Base-by-base conservation (phyloP, 2,329 filamentous ascomycete genomes). In the Fusarium illudens region DNA sequence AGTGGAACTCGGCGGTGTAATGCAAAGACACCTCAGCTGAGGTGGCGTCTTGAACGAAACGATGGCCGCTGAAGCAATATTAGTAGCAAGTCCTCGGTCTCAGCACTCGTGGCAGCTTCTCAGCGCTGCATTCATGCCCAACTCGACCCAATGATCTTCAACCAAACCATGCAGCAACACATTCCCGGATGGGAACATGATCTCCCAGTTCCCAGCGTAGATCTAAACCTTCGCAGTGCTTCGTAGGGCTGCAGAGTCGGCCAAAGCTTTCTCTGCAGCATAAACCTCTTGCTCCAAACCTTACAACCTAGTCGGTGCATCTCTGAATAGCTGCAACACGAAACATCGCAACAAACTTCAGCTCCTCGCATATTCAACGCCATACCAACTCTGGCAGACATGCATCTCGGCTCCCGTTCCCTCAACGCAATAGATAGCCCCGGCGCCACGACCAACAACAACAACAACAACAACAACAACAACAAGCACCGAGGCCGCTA, bases 61-160 rank as follows among this genome's bases (percentile, higher is more conserved):
- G 11, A n/a, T 44, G 39, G 13, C 20, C 15, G 15, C 13, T 15
- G 13, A n/a, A 25, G 39, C n/a, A 25, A n/a, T 25, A 44, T 44
- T 44, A 27, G 19, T 4, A 12, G 17, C 20, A 50, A 44, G 3
- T 32, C 15, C 10, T 48, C 39, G 39, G 60, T 51, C 1, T 42
- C n/a, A 36, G 20, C 17, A 42, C 15, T 42, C 17, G 57, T 20
- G 39, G 22, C 17, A 25, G 8, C 25, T 36, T 30, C 6, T n/a
- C n/a, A 42, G 15, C 10, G 32, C 62, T 44, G 44, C 55, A 58
- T 69, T 69, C 53, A 58, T 68, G 58, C 65, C 65, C 58, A 68
- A 68, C 50, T 17, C 29, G 37, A 62, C 62, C 65, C 65, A 36
- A 49, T n/a, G 53, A 58, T 69, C 65, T 68, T 62, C 65, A 58